Base-by-base conservation (phyloP, 192 early-diverging fungal genomes). In the Chytriomyces confervae region DNA sequence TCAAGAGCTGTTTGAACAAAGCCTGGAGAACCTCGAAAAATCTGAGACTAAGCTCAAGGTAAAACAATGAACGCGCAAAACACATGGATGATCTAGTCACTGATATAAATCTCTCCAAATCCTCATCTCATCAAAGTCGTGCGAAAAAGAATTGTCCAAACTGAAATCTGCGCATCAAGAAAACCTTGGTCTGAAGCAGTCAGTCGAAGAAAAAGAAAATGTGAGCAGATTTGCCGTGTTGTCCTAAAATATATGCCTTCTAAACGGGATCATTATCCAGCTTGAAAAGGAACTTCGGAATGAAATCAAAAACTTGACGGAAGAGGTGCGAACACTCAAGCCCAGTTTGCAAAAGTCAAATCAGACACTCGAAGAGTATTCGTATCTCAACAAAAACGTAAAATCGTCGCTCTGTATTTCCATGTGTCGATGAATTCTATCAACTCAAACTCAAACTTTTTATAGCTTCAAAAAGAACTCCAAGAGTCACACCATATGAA, bases 401-500 rank as follows among this genome's bases (percentile, higher is more conserved):
- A 45, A n/a, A 1, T 61, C 57, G 2, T 0, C 13, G 53, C 13
- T 18, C 13, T 60, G 0, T 13, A 20, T 57, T 57, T 57, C 53
- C 53, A 20, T 13, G 5, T 57, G 0, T n/a, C 13, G 53, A 57
- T 13, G 24, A 27, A 27, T 20, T n/a, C 53, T 5, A 57, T 57
- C 13, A 0, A 20, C 53, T 57, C 47, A 69, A 48, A 16, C 11
- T 48, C 16, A 1, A 13, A 23, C 1, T 27, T 65, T 3, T 48
- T 20, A 2, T 53, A 72, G 69, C 69, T 72, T 27, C 69, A 61
- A 72, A 45, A 50, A 9, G 20, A 60, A 61, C 50, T 72, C n/a
- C 16, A 18, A 10, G 69, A 72, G 27, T 9, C 57, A 18, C 18
- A 50, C 24, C 8, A 8, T 2, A 8, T 10, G 10, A 53, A 16